Evolutionary conservation across 2,329 filamentous ascomycete species (phyloP).

Genomic region (Paecilomyces fulvus): DNA sequence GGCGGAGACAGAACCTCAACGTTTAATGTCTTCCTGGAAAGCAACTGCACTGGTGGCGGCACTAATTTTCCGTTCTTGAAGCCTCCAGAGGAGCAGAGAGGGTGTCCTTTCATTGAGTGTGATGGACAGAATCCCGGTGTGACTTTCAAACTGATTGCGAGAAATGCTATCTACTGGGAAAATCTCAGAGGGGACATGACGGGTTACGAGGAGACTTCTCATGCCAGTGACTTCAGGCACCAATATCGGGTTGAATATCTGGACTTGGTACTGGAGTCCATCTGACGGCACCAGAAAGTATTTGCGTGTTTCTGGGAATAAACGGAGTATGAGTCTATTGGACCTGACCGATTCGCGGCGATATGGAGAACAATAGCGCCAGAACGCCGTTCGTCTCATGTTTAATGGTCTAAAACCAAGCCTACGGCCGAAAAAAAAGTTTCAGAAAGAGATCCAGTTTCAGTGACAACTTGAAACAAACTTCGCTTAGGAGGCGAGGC

Average conservation of each 20-base stretch:
- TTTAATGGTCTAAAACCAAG: background rate
- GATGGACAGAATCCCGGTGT: background rate
- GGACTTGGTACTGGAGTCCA: background rate
- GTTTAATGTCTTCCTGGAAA: background rate
- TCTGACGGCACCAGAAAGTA: background rate
- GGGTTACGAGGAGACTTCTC: background rate
- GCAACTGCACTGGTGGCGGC: background rate
- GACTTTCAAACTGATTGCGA: background rate
- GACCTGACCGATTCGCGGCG: too few species aligned
- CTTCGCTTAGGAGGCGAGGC: background rate
- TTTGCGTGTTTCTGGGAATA: background rate
- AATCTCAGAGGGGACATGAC: background rate
- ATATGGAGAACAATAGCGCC: background rate
- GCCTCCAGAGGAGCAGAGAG: background rate
- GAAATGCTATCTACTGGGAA: constrained; percentile 4
- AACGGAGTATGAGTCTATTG: background rate
- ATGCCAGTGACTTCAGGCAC: background rate
- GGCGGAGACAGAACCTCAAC: background rate
- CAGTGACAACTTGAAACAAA: background rate
- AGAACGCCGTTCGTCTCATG: background rate
- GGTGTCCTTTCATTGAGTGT: constrained; percentile 1
- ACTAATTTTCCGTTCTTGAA: background rate
- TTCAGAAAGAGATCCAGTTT: background rate
- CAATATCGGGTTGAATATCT: background rate
- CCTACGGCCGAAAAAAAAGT: background rate